Base-by-base conservation (phyloP, 2,329 filamentous ascomycete species). In the Ascochyta pisi region DNA sequence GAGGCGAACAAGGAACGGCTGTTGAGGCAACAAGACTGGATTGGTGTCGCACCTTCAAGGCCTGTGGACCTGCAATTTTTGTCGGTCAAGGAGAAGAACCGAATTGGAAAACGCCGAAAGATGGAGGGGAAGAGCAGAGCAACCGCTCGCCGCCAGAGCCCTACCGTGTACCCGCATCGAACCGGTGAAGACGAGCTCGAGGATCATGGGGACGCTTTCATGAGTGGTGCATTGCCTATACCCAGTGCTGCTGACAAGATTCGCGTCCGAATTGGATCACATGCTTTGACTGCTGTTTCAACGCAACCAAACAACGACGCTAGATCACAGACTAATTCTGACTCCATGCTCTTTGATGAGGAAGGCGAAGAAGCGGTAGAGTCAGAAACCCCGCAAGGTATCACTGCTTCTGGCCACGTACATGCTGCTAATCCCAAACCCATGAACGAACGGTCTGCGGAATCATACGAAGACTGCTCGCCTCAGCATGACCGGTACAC, bases 291-390 rank as follows among this genome's bases (percentile, higher is more conserved):
- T 44, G 69, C 60, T 46, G 60, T 54, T n/a, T 62, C 63, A 37
- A 63, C 50, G 38, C 58, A 60, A 35, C 51, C 43, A 13, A 37
- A 50, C 34, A 52, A 45, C 41, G 52, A 42, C 31, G 41, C 40
- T 29, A 49, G 44, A n/a, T 62, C 59, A 16, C 54, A 57, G 26
- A 60, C 58, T 35, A 71, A 65, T 15, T 74, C 73, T 8, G 72
- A 75, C 29, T 50, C 64, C 23, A 76, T 77, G 73, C 64, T 76
- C 9, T 73, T 77, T 47, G 73, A 74, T 45, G 61, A 71, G 44
- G 59, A 70, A 48, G 44, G 42, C 22, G 19, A 50, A 33, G 54
- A 62, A 47, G 54, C 49, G 43, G 42, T 19, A 22, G 16, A 31
- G 9, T 27, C 42, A 50, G 37, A 38, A 23, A 26, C 19, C 10